These are phyloP conservation scores for Rhizopus microsporus DNA, from an alignment of 371 early-diverging fungal species.

Conservation along the genomic window DNA sequence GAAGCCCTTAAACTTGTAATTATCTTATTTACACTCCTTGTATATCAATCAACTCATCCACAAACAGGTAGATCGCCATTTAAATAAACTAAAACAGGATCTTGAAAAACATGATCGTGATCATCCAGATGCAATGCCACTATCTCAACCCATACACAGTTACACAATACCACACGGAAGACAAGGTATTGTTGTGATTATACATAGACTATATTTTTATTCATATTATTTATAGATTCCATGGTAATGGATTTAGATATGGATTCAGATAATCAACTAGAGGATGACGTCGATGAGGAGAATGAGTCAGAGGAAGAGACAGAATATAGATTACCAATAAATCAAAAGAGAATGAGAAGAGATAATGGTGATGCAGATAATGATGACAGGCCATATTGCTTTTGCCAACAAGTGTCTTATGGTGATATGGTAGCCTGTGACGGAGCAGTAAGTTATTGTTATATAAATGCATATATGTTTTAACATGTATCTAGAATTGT, in stretches of 20 bases:
- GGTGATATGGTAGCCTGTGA: conserved; percentile 98
- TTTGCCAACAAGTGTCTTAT: conserved; percentile 93
- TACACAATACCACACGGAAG: conserved; percentile 25
- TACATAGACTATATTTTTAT: background rate
- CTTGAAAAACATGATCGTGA: conserved; percentile 37
- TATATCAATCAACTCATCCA: background rate
- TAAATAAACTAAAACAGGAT: conserved; percentile 33
- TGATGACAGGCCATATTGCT: conserved; percentile 91
- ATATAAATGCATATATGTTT: conserved; percentile 3
- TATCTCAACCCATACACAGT: conserved; percentile 10
- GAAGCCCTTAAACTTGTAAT: conserved; percentile 45
- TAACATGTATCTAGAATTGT: conserved; percentile 45
- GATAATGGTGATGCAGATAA: conserved; percentile 39
- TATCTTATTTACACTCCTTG: background rate
- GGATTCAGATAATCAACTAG: conserved; percentile 15
- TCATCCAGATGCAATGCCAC: conserved; percentile 23
- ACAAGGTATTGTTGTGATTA: conserved; percentile 10
- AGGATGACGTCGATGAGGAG: conserved; percentile 26
- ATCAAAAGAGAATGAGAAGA: conserved; percentile 37
- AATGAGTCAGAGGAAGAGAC: conserved; percentile 19
- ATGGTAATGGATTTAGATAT: conserved; percentile 4
- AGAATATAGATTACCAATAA: conserved; percentile 21
- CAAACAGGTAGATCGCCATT: conserved; percentile 46
- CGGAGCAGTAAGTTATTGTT: conserved; percentile 67
- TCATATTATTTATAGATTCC: background rate